A percentile compares a stretch with the other conserved stretches of the same genome.
phyloP scores from a whole-genome alignment of 805 yeast genomes.

The Pichia cabralensis region DNA sequence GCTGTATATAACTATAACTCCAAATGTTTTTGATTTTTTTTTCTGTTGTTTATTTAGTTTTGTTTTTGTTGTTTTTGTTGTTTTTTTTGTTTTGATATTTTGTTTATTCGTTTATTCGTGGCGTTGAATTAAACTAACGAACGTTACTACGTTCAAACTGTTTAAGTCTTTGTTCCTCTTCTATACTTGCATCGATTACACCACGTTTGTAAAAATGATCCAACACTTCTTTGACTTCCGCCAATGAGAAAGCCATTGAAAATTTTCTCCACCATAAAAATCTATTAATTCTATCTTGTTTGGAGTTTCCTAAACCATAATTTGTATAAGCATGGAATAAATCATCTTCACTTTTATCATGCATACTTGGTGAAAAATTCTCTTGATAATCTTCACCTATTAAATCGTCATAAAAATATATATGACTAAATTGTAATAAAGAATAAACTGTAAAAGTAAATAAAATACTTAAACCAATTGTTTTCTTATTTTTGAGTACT shows the following conservation, averaged over 20 bases:
- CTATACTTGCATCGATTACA: constrained; percentile 3
- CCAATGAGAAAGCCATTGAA: constrained; percentile 17
- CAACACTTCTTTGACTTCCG: constrained; percentile 17
- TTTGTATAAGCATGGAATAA: constrained; percentile 35
- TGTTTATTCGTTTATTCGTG: no score
- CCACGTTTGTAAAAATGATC: constrained; percentile 13
- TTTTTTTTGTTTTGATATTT: neutral
- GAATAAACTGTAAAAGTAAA: constrained; percentile 21
- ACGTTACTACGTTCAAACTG: no score
- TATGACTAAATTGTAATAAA: constrained; percentile 23
- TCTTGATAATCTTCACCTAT: constrained; percentile 22
- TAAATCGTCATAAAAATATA: constrained; percentile 22
- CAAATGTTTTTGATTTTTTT: no score
- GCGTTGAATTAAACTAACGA: no score
- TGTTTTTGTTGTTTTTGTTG: no score
- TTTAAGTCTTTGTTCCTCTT: neutral
- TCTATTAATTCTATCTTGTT: constrained; percentile 42
- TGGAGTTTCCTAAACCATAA: constrained; percentile 41
- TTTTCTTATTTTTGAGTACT: constrained; percentile 19
- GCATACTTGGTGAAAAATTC: constrained; percentile 18
- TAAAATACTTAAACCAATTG: constrained; percentile 19
- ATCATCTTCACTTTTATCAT: constrained; percentile 32
- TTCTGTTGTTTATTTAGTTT: no score
- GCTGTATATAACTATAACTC: no score
- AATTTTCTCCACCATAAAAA: constrained; percentile 45